Evolutionary conservation across 129 eudicot species (phyloP).

Genomic region (sunflower (Helianthus annuus)): DNA sequence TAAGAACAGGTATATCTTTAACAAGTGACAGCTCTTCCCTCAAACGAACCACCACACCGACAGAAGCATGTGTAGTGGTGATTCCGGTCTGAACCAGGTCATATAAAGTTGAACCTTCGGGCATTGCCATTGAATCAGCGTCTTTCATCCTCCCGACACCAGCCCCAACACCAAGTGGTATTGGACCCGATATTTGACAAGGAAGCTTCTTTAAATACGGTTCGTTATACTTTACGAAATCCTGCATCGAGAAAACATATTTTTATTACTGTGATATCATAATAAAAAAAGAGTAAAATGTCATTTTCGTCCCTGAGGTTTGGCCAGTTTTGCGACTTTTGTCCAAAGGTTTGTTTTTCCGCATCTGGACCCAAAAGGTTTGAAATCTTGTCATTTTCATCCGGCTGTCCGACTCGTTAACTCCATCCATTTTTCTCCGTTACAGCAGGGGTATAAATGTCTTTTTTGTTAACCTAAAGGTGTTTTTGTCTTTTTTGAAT

Average conservation of each 20-base stretch:
- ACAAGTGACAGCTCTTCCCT: constrained; percentile 82
- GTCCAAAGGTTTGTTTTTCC: too few species aligned
- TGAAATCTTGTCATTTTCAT: too few species aligned
- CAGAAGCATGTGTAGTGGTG: constrained; percentile 75
- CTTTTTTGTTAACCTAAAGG: too few species aligned
- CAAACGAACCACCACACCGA: constrained; percentile 86
- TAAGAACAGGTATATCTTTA: constrained; percentile 73
- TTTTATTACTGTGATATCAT: neutral
- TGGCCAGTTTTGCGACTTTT: too few species aligned
- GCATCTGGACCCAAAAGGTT: too few species aligned
- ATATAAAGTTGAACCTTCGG: constrained; percentile 73
- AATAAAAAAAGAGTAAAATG: neutral
- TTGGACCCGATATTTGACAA: constrained; percentile 67
- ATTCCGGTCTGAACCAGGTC: constrained; percentile 78
- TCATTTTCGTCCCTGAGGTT: too few species aligned
- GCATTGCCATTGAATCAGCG: constrained; percentile 61
- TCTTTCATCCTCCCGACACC: constrained; percentile 88
- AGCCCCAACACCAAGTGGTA: constrained; percentile 94
- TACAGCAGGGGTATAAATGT: too few species aligned
- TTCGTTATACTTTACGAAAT: constrained; percentile 69
- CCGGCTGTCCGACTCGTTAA: too few species aligned
- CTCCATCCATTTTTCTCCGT: too few species aligned
- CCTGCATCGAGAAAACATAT: constrained; percentile 41
- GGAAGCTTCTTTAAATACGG: constrained; percentile 52
- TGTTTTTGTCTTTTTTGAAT: too few species aligned